Conservation (phyloP, 306 rosid genomes). For the Cicer yamashitae region DNA sequence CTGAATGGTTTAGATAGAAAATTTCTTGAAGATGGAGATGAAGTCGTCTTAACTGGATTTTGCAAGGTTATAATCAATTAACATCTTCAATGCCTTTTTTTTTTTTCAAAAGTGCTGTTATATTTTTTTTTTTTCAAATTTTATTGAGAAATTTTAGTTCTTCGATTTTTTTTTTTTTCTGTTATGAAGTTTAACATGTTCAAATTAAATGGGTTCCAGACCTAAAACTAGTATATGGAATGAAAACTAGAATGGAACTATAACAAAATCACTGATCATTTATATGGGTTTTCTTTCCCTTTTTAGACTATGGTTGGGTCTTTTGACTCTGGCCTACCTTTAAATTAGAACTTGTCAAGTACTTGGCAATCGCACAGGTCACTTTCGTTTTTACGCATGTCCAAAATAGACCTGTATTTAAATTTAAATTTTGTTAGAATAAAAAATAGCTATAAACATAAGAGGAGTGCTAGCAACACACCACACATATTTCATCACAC, state of each 20-base stretch:
- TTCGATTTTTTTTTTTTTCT: conserved; percentile 5
- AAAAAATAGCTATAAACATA: not conserved
- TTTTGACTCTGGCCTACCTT: too few relatives aligned
- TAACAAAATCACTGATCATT: too few relatives aligned
- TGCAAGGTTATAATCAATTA: conserved; percentile 68
- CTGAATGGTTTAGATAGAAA: conserved; percentile 69
- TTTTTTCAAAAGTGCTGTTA: not conserved
- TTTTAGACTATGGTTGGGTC: too few relatives aligned
- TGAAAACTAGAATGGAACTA: not conserved
- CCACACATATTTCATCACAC: too few relatives aligned
- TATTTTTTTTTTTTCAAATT: conserved; percentile 4
- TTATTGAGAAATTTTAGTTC: not conserved
- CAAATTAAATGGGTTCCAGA: conserved; percentile 10
- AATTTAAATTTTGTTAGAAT: not conserved
- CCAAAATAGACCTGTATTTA: not conserved
- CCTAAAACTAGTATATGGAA: conserved; percentile 8
- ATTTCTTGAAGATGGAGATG: conserved; percentile 97
- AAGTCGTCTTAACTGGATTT: conserved; percentile 74
- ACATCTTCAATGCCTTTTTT: conserved; percentile 6
- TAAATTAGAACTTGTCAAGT: too few relatives aligned
- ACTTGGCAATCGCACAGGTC: not conserved
- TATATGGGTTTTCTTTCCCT: too few relatives aligned
- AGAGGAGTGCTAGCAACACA: too few relatives aligned
- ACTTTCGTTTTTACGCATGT: not conserved
- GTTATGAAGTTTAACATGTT: not conserved